These are phyloP conservation scores for Penicillium macrosclerotiorum DNA, from an alignment of 495 filamentous ascomycete species.

Conservation along the genomic window DNA sequence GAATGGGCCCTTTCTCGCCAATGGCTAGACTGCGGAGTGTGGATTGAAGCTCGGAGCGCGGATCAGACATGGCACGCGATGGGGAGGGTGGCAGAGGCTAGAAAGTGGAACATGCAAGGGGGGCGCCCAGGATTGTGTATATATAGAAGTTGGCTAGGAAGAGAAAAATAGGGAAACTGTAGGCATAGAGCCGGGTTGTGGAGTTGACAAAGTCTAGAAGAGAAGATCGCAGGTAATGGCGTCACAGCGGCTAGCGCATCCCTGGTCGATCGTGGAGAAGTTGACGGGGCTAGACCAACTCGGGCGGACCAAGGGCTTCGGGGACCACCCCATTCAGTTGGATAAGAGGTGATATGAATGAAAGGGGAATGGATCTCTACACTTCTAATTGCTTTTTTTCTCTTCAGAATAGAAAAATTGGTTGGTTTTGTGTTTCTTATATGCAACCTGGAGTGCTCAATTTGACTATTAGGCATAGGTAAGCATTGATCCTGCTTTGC, in stretches of 20 bases:
- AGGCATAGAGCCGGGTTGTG: neutral
- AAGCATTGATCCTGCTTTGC: no score
- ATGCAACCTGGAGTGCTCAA: no score
- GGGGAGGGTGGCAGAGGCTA: neutral
- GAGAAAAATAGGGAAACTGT: neutral
- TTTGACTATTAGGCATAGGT: no score
- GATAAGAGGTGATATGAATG: no score
- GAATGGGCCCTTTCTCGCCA: constrained; percentile 32
- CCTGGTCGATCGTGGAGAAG: constrained; percentile 31
- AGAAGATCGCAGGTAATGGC: constrained; percentile 20
- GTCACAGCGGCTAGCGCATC: constrained; percentile 20
- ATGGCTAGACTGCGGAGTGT: constrained; percentile 47
- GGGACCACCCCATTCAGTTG: no score
- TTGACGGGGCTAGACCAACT: constrained; percentile 20
- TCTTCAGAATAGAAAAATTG: no score
- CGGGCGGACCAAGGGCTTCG: constrained; percentile 5
- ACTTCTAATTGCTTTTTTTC: no score
- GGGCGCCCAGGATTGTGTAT: neutral
- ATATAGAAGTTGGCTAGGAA: neutral
- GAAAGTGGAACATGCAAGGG: neutral
- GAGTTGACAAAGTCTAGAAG: constrained; percentile 4
- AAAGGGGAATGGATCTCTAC: no score
- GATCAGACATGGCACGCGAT: constrained; percentile 26
- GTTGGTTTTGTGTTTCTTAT: no score
- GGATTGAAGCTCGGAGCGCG: constrained; percentile 39